Evolutionary conservation across 2,329 filamentous ascomycete species (phyloP), one percentile per base, ranked within the genome.

Genomic region (Leptographium wingfieldii): DNA sequence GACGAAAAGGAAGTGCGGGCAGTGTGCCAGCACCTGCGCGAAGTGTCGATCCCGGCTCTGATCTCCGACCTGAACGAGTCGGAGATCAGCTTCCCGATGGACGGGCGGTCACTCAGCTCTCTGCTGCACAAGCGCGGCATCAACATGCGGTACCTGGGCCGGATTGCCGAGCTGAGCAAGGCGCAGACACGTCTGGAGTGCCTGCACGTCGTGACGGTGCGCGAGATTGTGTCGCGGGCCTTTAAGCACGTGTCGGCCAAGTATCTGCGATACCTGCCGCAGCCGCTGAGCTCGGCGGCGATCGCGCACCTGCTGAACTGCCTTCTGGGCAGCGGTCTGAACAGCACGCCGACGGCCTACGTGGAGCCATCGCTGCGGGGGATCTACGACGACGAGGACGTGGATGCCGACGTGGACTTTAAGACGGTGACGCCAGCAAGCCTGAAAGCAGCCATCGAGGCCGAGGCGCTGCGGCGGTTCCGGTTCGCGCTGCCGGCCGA

Each of bases 51-150:
- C 65, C 91, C 92, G n/a, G 83, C 87, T 60, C 79, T 99, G 60
- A 75, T 97, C 61, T 85, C 87, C 63, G 92, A 99, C 68, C 81
- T 99, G 61, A 87, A 88, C 69, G 90, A 95, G 65, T 92, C 90
- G 7, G 92, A 99, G 66, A 87, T 96, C 65, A 94, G 92, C 68
- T 97, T 97, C 77, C 94, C 94, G 14, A 96, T 97, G 90, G 95
- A 99, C 68, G 94, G 94, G n/a, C 83, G 88, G 68, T 96, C 92
- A 25, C 79, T 99, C 61, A 90, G 87, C 67, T 85, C 86, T 65
- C 82, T 96, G 57, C 80, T 99, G 69, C 94, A 99, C 78, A 96
- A 96, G 79, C 89, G 92, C 51, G 94, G 94, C 74, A 92, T 99
- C 77, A 99, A 99, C 76, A 82, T 97, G 63, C 84, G 95, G 68